Base-by-base conservation (phyloP, 805 yeast genomes). In the Candida khao-thaluensis region DNA sequence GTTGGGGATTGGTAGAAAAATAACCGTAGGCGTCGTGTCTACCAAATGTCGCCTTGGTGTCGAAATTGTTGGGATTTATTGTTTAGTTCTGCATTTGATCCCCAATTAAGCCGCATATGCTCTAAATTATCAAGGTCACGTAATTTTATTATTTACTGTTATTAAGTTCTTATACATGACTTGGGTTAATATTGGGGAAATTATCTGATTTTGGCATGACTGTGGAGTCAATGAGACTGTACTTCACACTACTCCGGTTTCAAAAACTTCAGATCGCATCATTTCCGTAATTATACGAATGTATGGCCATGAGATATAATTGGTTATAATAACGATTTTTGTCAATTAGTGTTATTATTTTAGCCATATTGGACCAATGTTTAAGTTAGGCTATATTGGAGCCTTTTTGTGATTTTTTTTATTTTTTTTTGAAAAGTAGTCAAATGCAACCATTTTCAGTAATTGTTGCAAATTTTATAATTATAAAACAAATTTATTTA, bases 1-100 rank as follows among this genome's bases (percentile, higher is more conserved):
- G 35, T 31, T 31, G 35, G 35, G 35, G 35, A 31, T 31, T 31
- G 35, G 35, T 14, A 21, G 35, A 31, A 31, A 31, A 31, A 30
- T 14, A 21, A 27, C 7, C 6, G 17, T 31, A 31, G 16, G 16
- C 14, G 35, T 31, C 35, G 35, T 31, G 27, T n/a, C 27, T 18
- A 14, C 7, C 9, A 31, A 31, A 31, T 31, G 35, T 31, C 35
- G 35, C 18, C 8, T 22, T n/a, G 9, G 35, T 31, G 35, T 31
- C 35, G 35, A 31, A 31, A n/a, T 31, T 31, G 35, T 31, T 31
- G 35, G 35, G 35, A 31, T 31, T 7, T 6, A 31, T 21, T 5
- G 17, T 27, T 12, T 9, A 17, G 30, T 27, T 27, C 5, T 12
- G 7, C 17, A 12, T 6, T 12, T 27, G 18, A 27, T 12, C 18